A percentile compares a stretch with the other conserved stretches of the same genome.
Conservation (phyloP, 1,139 yeast genomes). For the Diutina neorugosa region DNA sequence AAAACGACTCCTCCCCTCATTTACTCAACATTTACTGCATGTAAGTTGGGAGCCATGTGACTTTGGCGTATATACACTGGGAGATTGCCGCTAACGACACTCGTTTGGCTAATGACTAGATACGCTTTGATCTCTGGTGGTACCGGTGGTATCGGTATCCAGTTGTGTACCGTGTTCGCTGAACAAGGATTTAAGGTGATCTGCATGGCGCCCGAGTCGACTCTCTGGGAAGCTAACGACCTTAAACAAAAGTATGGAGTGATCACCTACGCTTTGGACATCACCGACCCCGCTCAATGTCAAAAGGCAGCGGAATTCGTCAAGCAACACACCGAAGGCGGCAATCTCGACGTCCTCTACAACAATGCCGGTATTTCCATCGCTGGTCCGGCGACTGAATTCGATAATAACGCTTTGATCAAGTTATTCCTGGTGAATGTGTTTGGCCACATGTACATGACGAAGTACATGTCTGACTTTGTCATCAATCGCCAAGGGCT, state of each 20-base stretch:
- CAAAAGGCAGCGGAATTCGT: constrained; percentile 14
- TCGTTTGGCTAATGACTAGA: not conserved
- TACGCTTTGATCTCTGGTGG: constrained; percentile 2
- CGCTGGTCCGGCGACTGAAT: constrained; percentile 1
- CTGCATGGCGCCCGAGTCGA: constrained; percentile 1
- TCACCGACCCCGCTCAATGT: constrained; percentile 18
- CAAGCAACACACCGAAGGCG: constrained; percentile 8
- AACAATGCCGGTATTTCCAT: constrained; percentile 9
- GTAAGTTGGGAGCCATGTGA: not conserved
- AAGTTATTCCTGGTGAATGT: constrained; percentile 1
- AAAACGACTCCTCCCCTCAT: not conserved
- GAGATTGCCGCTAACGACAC: not conserved
- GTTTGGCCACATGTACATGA: constrained; percentile 4
- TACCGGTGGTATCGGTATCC: constrained; percentile 3
- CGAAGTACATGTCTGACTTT: not conserved
- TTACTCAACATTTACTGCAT: not conserved
- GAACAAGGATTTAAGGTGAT: not conserved
- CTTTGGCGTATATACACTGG: not conserved
- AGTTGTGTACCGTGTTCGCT: not conserved
- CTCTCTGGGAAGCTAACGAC: constrained; percentile 1
- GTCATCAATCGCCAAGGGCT: constrained; percentile 1
- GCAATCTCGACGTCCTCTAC: constrained; percentile 7
- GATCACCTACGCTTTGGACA: constrained; percentile 20
- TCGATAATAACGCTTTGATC: not conserved
- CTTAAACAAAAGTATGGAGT: constrained; percentile 11